Percentiles rank a stretch among this genome's conserved stretches.
phyloP scores from a whole-genome alignment of 2,329 filamentous ascomycete genomes.

The Boeremia exigua region DNA sequence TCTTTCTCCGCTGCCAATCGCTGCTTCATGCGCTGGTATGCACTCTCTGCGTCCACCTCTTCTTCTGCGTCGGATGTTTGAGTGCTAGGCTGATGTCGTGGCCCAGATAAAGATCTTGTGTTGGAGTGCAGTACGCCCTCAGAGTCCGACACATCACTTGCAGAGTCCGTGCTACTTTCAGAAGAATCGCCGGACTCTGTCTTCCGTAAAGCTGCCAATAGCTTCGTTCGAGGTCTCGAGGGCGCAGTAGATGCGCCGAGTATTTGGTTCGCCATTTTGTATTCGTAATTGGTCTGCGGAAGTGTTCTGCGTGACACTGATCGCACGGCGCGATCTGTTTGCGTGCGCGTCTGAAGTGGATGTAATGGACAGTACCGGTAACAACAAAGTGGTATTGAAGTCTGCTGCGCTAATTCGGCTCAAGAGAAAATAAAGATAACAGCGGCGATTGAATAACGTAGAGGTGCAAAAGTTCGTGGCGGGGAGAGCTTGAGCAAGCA shows the following conservation, averaged over 20 bases:
- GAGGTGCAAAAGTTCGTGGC: conserved; percentile 10
- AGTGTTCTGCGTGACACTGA: background rate
- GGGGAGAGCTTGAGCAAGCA: conserved; percentile 18
- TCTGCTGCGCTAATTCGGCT: background rate
- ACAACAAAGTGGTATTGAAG: background rate
- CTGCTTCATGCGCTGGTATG: conserved; percentile 57
- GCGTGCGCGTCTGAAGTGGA: background rate
- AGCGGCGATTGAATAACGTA: background rate
- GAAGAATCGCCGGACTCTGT: conserved; percentile 31
- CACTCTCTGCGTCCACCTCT: conserved; percentile 44
- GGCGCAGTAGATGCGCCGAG: background rate
- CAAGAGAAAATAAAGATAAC: background rate
- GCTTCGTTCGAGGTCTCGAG: conserved; percentile 24
- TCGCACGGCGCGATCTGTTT: background rate
- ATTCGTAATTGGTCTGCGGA: background rate
- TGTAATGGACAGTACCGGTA: background rate
- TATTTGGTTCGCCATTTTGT: background rate
- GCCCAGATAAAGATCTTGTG: conserved; percentile 7
- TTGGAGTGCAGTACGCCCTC: conserved; percentile 44
- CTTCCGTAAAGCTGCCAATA: conserved; percentile 32
- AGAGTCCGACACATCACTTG: conserved; percentile 34
- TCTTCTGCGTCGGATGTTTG: conserved; percentile 27
- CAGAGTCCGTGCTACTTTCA: conserved; percentile 51
- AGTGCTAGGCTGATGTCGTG: background rate
- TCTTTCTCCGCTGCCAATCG: conserved; percentile 48